Conservation (phyloP, 129 eudicot species). For the Escallonia herrerae region DNA sequence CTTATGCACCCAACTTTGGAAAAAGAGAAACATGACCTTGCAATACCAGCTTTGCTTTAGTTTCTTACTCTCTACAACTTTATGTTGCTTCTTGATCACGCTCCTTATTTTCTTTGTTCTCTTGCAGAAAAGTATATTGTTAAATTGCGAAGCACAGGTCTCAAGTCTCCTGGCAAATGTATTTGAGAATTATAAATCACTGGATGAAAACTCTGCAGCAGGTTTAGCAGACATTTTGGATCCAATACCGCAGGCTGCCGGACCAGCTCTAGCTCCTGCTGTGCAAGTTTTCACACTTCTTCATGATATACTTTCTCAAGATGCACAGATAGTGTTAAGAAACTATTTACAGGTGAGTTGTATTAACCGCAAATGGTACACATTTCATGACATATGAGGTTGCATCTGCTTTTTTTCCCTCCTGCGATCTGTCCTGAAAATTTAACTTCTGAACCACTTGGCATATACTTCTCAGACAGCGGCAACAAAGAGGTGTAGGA, state of each 20-base stretch:
- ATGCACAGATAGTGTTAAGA: conserved; percentile 68
- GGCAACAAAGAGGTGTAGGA: conserved; percentile 74
- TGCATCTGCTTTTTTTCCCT: not conserved
- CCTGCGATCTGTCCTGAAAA: not conserved
- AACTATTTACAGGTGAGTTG: conserved; percentile 62
- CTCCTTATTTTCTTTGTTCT: conserved; percentile 6
- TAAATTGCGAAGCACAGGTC: conserved; percentile 83
- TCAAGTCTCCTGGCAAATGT: conserved; percentile 65
- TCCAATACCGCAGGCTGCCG: conserved; percentile 58
- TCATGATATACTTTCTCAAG: conserved; percentile 88
- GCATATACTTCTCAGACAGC: conserved; percentile 48
- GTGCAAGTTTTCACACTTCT: conserved; percentile 68
- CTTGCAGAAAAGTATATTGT: conserved; percentile 69
- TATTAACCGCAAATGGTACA: not conserved
- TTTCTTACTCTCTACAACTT: not conserved
- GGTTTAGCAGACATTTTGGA: conserved; percentile 53
- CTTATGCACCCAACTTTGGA: no score
- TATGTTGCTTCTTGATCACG: no score
- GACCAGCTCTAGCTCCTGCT: conserved; percentile 83
- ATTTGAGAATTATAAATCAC: conserved; percentile 73
- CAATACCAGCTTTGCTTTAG: no score
- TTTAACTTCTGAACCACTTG: not conserved
- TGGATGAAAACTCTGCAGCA: conserved; percentile 63
- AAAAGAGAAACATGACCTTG: no score
- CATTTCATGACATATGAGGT: not conserved